phyloP scores from a whole-genome alignment of 2,329 filamentous ascomycete species.

The Beauveria brongniartii region DNA sequence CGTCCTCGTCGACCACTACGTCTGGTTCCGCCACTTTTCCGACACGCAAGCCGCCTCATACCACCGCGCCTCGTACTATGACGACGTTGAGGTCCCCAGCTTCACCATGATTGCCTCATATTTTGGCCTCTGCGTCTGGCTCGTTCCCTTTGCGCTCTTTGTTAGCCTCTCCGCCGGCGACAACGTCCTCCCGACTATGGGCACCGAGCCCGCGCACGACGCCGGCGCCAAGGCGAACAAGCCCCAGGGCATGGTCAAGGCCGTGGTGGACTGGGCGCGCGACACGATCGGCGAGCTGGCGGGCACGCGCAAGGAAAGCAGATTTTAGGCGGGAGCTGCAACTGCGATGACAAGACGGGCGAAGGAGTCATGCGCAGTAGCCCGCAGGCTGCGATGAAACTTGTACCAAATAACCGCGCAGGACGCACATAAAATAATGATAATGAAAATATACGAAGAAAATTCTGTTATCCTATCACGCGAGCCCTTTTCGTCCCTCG shows the following conservation, averaged over 20 bases:
- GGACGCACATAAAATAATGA: slow-evolving; percentile 10
- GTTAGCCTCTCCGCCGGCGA: slow-evolving; percentile 90
- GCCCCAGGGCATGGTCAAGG: slow-evolving; percentile 59
- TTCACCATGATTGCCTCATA: slow-evolving; percentile 95
- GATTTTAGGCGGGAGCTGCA: slow-evolving; percentile 12
- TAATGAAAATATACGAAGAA: background rate
- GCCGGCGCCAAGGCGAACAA: slow-evolving; percentile 19
- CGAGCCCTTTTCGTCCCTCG: too few species aligned
- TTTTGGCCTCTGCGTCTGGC: slow-evolving; percentile 94
- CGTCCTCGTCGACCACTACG: slow-evolving; percentile 83
- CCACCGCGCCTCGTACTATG: slow-evolving; percentile 53
- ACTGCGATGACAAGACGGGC: background rate
- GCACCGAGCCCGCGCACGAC: slow-evolving; percentile 48
- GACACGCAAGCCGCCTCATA: slow-evolving; percentile 49
- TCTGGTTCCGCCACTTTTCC: slow-evolving; percentile 94
- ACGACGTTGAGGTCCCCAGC: slow-evolving; percentile 58
- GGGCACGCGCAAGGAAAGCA: slow-evolving; percentile 20
- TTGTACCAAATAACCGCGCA: slow-evolving; percentile 6
- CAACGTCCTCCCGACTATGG: slow-evolving; percentile 90
- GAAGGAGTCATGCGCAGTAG: background rate
- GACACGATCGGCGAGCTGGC: slow-evolving; percentile 41
- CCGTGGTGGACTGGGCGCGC: slow-evolving; percentile 51
- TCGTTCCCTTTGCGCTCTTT: slow-evolving; percentile 91
- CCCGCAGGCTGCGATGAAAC: background rate
- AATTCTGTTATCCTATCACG: too few species aligned